Conservation (phyloP, 495 filamentous ascomycete species). For the Friedmanniomyces endolithicus region DNA sequence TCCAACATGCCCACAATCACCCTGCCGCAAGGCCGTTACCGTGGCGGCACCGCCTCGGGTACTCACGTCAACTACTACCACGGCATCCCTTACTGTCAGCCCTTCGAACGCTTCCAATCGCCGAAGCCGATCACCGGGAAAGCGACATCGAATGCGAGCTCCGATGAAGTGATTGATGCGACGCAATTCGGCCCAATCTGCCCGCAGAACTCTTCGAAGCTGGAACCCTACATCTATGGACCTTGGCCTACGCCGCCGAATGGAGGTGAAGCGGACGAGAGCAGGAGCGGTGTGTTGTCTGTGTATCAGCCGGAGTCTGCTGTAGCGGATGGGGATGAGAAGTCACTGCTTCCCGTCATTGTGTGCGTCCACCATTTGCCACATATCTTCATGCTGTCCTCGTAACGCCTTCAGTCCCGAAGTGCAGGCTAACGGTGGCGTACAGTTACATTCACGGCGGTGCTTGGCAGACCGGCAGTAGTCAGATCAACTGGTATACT, state of each 20-base stretch:
- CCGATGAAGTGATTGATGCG: background rate
- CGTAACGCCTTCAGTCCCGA: background rate
- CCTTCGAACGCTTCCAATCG: background rate
- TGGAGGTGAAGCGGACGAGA: background rate
- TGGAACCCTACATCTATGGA: background rate
- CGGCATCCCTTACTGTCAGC: background rate
- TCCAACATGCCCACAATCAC: background rate
- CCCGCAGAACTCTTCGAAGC: background rate
- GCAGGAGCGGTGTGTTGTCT: background rate
- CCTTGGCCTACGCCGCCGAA: conserved; percentile 1
- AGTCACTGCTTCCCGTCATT: background rate
- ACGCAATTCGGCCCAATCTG: conserved; percentile 1
- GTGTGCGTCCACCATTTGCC: background rate
- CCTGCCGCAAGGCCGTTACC: background rate
- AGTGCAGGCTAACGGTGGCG: background rate
- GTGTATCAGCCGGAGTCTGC: background rate
- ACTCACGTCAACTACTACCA: background rate
- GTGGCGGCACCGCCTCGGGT: background rate
- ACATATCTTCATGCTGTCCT: background rate
- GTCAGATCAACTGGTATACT: conserved; percentile 3
- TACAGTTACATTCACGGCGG: background rate
- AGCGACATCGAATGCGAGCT: background rate
- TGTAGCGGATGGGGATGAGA: background rate
- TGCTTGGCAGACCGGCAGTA: conserved; percentile 2
- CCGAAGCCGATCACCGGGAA: background rate